These are phyloP conservation scores for Podospora anserina DNA, from an alignment of 495 filamentous ascomycete genomes.

Conservation along the genomic window DNA sequence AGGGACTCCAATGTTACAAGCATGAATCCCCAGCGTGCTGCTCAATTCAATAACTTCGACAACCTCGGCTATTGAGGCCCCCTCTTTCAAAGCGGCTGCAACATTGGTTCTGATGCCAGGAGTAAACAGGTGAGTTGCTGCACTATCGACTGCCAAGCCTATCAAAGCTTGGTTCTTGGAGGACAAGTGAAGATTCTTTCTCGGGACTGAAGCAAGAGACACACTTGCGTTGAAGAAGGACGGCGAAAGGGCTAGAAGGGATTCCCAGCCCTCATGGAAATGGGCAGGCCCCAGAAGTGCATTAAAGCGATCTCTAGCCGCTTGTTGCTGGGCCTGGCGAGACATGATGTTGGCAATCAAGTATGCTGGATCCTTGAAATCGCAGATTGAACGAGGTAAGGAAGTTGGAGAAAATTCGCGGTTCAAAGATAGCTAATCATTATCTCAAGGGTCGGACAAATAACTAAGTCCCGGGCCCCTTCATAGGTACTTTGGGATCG, in stretches of 20 bases:
- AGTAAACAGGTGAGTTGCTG: slow-evolving; percentile 40
- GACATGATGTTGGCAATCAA: too few species aligned
- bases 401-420: too few species aligned
- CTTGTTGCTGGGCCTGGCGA: too few species aligned
- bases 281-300: slow-evolving; percentile 18
- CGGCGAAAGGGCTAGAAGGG: slow-evolving; percentile 33
- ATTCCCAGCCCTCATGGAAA: slow-evolving; percentile 31
- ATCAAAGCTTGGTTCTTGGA: slow-evolving; percentile 42
- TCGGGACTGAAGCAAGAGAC: slow-evolving; percentile 30
- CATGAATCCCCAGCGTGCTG: slow-evolving; percentile 43
- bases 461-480: too few species aligned
- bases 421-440: too few species aligned
- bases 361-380: too few species aligned
- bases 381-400: too few species aligned
- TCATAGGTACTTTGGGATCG: too few species aligned
- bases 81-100: slow-evolving; percentile 28
- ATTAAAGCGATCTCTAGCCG: slow-evolving; percentile 13
- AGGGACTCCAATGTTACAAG: slow-evolving; percentile 45
- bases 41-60: slow-evolving; percentile 41
- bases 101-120: slow-evolving; percentile 38
- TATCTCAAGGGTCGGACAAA: too few species aligned
- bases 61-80: slow-evolving; percentile 38
- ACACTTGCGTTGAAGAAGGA: slow-evolving; percentile 36
- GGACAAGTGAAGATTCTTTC: slow-evolving; percentile 31
- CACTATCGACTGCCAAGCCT: slow-evolving; percentile 37